A percentile compares a stretch with the other conserved stretches of the same genome.
These are phyloP conservation scores for Lasiodiplodia theobromae DNA, from an alignment of 2,329 filamentous ascomycete genomes.

Conservation along the genomic window DNA sequence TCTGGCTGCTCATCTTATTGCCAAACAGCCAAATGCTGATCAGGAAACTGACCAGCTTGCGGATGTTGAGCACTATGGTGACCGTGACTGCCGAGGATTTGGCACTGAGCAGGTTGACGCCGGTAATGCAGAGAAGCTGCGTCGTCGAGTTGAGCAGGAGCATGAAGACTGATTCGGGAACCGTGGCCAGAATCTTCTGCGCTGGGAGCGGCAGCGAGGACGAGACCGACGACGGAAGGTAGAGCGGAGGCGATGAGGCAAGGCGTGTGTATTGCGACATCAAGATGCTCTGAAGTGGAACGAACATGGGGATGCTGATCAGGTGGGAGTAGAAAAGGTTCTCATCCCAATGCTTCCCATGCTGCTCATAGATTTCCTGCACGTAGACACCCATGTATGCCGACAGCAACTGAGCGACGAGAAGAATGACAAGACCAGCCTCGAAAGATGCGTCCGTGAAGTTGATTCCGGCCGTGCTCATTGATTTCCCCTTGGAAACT, in stretches of 20 bases:
- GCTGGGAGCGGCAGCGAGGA: conserved; percentile 40
- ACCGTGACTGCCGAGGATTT: conserved; percentile 91
- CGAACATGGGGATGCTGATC: conserved; percentile 77
- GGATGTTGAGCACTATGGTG: conserved; percentile 93
- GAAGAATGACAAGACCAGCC: conserved; percentile 80
- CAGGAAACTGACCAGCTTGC: conserved; percentile 89
- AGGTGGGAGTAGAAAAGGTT: conserved; percentile 92
- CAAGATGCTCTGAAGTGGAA: conserved; percentile 73
- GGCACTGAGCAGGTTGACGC: conserved; percentile 91
- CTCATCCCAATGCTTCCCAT: conserved; percentile 92
- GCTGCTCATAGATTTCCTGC: conserved; percentile 83
- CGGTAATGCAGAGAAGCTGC: conserved; percentile 93
- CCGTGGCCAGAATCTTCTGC: conserved; percentile 37
- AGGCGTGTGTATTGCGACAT: conserved; percentile 69
- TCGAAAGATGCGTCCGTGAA: conserved; percentile 59
- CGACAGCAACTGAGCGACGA: conserved; percentile 86
- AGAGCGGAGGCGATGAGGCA: conserved; percentile 67
- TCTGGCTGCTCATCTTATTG: conserved; percentile 77
- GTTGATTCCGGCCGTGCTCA: conserved; percentile 50
- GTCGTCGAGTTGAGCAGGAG: conserved; percentile 82
- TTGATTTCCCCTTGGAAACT: conserved; percentile 48
- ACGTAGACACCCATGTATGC: conserved; percentile 96
- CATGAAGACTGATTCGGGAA: conserved; percentile 74
- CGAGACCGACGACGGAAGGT: conserved; percentile 43
- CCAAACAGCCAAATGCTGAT: conserved; percentile 95